Evolutionary conservation across 441 rosid genomes (phyloP).

Genomic region (Jatropha podagrica): DNA sequence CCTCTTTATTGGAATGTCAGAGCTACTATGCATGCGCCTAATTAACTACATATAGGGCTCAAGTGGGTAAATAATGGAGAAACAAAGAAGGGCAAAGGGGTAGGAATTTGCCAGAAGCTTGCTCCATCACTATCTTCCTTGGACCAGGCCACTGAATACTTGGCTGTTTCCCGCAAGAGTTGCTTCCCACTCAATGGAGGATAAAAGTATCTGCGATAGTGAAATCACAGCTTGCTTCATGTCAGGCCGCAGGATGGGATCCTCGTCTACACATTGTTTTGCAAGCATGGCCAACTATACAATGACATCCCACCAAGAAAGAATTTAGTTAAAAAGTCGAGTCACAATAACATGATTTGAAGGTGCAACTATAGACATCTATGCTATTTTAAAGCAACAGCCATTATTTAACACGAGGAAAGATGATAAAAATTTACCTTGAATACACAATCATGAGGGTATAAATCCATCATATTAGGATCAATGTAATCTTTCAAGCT

Average conservation of each 20-base stretch:
- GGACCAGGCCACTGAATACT: slow-evolving; percentile 95
- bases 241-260: slow-evolving; percentile 87
- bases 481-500: slow-evolving; percentile 76
- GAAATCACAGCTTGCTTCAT: slow-evolving; percentile 94
- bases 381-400: not conserved
- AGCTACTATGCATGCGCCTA: slow-evolving; percentile 18
- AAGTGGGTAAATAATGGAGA: not conserved
- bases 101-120: not conserved
- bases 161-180: slow-evolving; percentile 97
- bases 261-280: slow-evolving; percentile 91
- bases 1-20: slow-evolving; percentile 10
- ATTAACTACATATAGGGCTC: slow-evolving; percentile 4
- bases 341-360: not conserved
- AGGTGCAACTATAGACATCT: not conserved
- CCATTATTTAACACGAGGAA: not conserved
- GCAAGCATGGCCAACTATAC: slow-evolving; percentile 80
- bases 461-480: slow-evolving; percentile 80
- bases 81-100: not conserved
- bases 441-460: slow-evolving; percentile 88
- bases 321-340: slow-evolving; percentile 8
- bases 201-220: slow-evolving; percentile 82
- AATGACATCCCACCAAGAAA: slow-evolving; percentile 8
- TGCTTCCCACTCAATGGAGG: slow-evolving; percentile 98
- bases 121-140: slow-evolving; percentile 63
- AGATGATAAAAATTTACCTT: slow-evolving; percentile 52